A percentile compares a stretch with the other conserved stretches of the same genome.
Evolutionary conservation across 495 filamentous ascomycete genomes (phyloP).

Genomic region (Hapsidospora chrysogenum): DNA sequence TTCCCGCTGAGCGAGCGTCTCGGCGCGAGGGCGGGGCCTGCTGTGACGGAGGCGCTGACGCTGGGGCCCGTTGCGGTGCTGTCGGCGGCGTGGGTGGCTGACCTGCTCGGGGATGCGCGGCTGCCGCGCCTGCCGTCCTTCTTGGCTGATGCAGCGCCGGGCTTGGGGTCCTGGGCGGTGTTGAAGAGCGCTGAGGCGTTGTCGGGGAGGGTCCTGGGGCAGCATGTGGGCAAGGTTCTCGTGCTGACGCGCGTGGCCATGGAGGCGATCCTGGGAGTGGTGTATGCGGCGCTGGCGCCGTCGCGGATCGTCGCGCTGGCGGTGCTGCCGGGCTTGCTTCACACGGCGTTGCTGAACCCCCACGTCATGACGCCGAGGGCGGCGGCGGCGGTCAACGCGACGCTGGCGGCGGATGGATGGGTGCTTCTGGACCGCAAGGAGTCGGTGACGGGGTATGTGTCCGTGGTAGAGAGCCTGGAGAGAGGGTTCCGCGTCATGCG

Average conservation of each 20-base stretch:
- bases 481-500: slow-evolving; percentile 68
- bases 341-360: slow-evolving; percentile 52
- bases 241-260: slow-evolving; percentile 55
- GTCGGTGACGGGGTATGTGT: slow-evolving; percentile 80
- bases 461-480: slow-evolving; percentile 58
- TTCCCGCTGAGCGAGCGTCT: slow-evolving; percentile 43
- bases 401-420: slow-evolving; percentile 36
- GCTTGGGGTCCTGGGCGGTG: slow-evolving; percentile 43
- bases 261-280: slow-evolving; percentile 42
- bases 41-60: slow-evolving; percentile 54
- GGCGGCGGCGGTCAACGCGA: slow-evolving; percentile 41
- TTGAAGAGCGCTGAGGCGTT: slow-evolving; percentile 42
- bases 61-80: slow-evolving; percentile 58
- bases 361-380: slow-evolving; percentile 42
- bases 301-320: slow-evolving; percentile 47
- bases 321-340: slow-evolving; percentile 52
- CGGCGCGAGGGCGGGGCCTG: slow-evolving; percentile 52
- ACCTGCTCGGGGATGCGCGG: slow-evolving; percentile 40
- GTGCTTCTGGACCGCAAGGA: slow-evolving; percentile 62
- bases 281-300: slow-evolving; percentile 49
- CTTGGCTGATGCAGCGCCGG: slow-evolving; percentile 38
- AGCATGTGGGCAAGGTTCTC: slow-evolving; percentile 40
- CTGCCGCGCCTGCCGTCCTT: slow-evolving; percentile 37
- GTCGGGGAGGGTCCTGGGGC: slow-evolving; percentile 30
- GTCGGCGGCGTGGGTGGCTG: slow-evolving; percentile 45